phyloP scores from a whole-genome alignment of 177 flowering plant species.

The Tripterygium wilfordii region DNA sequence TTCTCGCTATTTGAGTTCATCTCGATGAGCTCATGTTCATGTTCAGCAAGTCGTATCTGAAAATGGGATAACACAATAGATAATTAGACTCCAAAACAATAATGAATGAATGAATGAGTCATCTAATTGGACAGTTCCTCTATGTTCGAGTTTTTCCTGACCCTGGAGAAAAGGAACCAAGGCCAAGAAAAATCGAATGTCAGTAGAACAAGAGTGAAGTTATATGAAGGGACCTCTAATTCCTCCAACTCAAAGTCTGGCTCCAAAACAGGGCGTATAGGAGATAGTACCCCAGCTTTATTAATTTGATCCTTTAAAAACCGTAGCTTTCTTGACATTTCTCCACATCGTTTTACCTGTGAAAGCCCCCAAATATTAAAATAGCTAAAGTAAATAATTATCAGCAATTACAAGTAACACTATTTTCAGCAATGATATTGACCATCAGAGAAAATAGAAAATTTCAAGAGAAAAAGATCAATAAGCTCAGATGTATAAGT shows the following conservation, averaged over 20 bases:
- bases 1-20: slow-evolving; percentile 88
- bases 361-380: slow-evolving; percentile 11
- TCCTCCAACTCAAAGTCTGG: slow-evolving; percentile 71
- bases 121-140: too few relatives aligned
- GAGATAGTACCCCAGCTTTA: slow-evolving; percentile 65
- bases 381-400: not conserved
- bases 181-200: not conserved
- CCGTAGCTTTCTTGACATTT: slow-evolving; percentile 90
- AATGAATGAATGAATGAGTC: too few relatives aligned
- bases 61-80: slow-evolving; percentile 12
- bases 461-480: too few relatives aligned
- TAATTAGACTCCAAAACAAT: not conserved
- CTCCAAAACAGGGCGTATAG: slow-evolving; percentile 47
- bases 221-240: slow-evolving; percentile 55
- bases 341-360: slow-evolving; percentile 96
- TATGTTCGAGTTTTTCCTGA: not conserved
- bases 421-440: not conserved
- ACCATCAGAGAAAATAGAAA: too few relatives aligned
- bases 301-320: slow-evolving; percentile 84
- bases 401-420: not conserved
- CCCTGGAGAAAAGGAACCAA: not conserved
- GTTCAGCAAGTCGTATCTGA: slow-evolving; percentile 84
- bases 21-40: slow-evolving; percentile 87
- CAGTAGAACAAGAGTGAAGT: slow-evolving; percentile 6
- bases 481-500: too few relatives aligned